A percentile compares a stretch with the other conserved stretches of the same genome.
These are phyloP conservation scores for Aspergillus niger DNA, from an alignment of 2,329 filamentous ascomycete genomes.

Conservation along the genomic window DNA sequence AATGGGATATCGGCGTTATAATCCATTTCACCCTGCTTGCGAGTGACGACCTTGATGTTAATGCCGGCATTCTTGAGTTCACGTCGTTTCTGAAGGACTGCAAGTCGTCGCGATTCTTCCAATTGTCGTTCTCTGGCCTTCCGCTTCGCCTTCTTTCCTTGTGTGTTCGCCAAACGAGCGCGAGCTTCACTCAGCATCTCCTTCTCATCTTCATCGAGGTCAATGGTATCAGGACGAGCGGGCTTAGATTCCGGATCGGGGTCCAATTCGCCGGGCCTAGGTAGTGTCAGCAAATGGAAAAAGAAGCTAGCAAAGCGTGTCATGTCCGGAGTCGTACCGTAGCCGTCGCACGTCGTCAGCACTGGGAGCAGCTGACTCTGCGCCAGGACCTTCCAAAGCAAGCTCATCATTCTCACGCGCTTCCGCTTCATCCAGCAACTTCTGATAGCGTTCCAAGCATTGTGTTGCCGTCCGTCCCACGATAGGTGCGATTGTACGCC, in stretches of 20 bases:
- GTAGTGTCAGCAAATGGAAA: conserved; percentile 16
- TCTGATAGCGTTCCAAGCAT: conserved; percentile 95
- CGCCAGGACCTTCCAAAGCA: conserved; percentile 78
- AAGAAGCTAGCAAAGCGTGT: conserved; percentile 3
- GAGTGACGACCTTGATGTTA: conserved; percentile 91
- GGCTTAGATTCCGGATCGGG: conserved; percentile 98
- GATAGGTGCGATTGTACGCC: conserved; percentile 96
- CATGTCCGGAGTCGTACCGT: conserved; percentile 47
- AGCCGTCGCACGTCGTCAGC: conserved; percentile 89
- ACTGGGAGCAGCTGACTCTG: conserved; percentile 81
- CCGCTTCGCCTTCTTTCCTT: conserved; percentile 97
- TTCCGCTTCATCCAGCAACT: conserved; percentile 93
- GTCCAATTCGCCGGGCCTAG: conserved; percentile 84
- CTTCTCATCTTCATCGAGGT: conserved; percentile 98
- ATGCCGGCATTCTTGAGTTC: conserved; percentile 98
- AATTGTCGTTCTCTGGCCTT: conserved; percentile 95
- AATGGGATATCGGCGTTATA: conserved; percentile 99
- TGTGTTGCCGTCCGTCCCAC: conserved; percentile 96
- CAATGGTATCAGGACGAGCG: conserved; percentile 91
- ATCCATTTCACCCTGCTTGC: conserved; percentile 97
- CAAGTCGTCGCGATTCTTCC: conserved; percentile 88
- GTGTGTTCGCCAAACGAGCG: conserved; percentile 93
- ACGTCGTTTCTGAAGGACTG: conserved; percentile 88
- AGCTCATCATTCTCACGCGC: conserved; percentile 79
- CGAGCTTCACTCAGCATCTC: conserved; percentile 98